Evolutionary conservation across 1,139 yeast species (phyloP).

Genomic region (Kurtzmaniella quercitrusa): DNA sequence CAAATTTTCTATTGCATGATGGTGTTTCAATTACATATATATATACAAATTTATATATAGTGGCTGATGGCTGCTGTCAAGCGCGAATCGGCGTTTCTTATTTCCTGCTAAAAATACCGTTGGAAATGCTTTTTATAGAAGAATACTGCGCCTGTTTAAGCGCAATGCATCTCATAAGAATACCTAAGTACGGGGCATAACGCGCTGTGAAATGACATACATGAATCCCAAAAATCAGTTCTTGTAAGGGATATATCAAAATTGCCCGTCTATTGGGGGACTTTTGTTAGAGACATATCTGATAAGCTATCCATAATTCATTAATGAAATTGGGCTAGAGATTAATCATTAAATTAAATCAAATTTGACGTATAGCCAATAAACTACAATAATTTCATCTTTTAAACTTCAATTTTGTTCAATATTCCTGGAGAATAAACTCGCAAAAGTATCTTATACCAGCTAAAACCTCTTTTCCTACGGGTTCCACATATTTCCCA

Average conservation of each 20-base stretch:
- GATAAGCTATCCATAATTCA: no score
- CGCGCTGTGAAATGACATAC: not conserved
- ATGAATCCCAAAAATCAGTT: not conserved
- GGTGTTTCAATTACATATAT: no score
- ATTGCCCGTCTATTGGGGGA: no score
- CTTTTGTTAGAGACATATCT: no score
- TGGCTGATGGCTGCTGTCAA: not conserved
- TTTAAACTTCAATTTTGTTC: not conserved
- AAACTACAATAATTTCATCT: not conserved
- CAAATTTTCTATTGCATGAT: no score
- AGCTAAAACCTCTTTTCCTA: slow-evolving; percentile 69
- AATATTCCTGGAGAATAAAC: slow-evolving; percentile 49
- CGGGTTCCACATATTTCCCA: slow-evolving; percentile 63
- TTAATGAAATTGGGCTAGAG: no score
- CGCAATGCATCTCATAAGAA: not conserved
- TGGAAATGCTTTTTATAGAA: not conserved
- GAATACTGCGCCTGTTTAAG: not conserved
- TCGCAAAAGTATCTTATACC: slow-evolving; percentile 68
- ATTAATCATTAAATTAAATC: no score
- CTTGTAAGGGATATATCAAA: no score
- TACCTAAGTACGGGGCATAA: not conserved
- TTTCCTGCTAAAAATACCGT: not conserved
- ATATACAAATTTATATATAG: no score
- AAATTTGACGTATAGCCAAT: no score
- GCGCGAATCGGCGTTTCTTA: not conserved